Base-by-base conservation (phyloP, 192 early-diverging fungal species). In the Coemansia nantahalensis region DNA sequence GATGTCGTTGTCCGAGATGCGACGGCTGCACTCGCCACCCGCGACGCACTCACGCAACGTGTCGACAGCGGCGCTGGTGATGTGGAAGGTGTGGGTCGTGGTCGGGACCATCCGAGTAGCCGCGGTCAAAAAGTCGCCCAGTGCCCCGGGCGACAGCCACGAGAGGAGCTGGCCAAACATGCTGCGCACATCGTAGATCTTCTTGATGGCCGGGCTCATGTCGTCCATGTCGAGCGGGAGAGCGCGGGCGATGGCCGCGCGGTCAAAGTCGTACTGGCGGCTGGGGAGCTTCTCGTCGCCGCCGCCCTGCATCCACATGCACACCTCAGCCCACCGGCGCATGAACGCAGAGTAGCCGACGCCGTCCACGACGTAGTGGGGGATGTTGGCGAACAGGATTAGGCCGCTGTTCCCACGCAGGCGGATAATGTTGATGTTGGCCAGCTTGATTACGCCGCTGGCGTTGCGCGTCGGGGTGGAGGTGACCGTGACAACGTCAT, bases 311-410 rank as follows among this genome's bases (percentile, higher is more conserved):
- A 62, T 40, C 38, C 45, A 54, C 7, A 10, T 35, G 51, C 60
- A 68, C 21, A 68, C 47, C 7, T 59, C 58, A 22, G 59, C 73
- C 73, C 73, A 76, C 21, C 62, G 65, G 26, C 47, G 39, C 21
- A 61, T 47, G 59, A 76, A 68, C 16, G 39, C 57, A 11, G 59
- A 57, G 54, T 53, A 68, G 1, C 73, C 73, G 11, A 54, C 48
- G 36, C 65, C 73, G 15, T 76, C 73, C 1, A 68, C 52, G 0
- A 67, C 61, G 13, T 65, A 76, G 30, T 76, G 73, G 23, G 65
- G 73, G 11, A 68, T 61, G 13, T 65, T 68, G 31, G 54, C 45
- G 37, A 76, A 76, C 19, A 76, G 7, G 4, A 61, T 40, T 4
- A 76, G 28, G 3, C 73, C 73, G 42, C 61, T 62, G 62, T 68